These are phyloP conservation scores for Magnusiomyces ingens DNA, from an alignment of 1,139 yeast species.

Conservation along the genomic window DNA sequence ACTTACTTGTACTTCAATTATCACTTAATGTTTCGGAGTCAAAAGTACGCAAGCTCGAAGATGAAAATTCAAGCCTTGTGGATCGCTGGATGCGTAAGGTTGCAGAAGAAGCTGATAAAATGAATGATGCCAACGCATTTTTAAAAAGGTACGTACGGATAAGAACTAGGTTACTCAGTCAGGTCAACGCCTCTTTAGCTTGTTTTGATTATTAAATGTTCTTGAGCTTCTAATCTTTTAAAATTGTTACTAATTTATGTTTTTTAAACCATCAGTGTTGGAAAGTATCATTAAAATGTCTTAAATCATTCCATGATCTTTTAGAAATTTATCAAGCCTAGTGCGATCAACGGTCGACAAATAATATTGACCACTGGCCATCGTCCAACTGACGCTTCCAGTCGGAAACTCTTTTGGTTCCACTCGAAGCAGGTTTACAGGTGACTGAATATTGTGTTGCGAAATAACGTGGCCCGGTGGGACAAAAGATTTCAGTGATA, in stretches of 20 bases:
- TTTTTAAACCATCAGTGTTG: not conserved
- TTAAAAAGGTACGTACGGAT: constrained; percentile 25
- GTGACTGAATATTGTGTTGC: constrained; percentile 44
- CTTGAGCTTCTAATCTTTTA: no score
- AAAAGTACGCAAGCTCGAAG: constrained; percentile 35
- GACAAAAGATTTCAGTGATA: constrained; percentile 70
- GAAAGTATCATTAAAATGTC: not conserved
- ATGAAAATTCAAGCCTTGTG: constrained; percentile 43
- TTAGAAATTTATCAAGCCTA: constrained; percentile 19
- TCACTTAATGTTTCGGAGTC: constrained; percentile 58
- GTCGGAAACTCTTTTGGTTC: constrained; percentile 59
- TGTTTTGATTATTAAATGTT: no score
- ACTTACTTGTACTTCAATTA: constrained; percentile 58
- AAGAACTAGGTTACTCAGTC: no score
- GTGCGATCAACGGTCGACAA: constrained; percentile 58
- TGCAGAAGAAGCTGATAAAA: constrained; percentile 49
- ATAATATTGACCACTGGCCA: constrained; percentile 73
- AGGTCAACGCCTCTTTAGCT: no score
- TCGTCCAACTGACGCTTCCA: constrained; percentile 85
- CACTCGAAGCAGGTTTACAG: constrained; percentile 58
- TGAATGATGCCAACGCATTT: constrained; percentile 51
- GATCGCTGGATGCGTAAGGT: constrained; percentile 56
- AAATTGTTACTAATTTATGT: not conserved
- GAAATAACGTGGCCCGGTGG: constrained; percentile 48
- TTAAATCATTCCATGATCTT: constrained; percentile 7